Conservation (phyloP, 176 grass and related monocot species). For the Musa itinerans region DNA sequence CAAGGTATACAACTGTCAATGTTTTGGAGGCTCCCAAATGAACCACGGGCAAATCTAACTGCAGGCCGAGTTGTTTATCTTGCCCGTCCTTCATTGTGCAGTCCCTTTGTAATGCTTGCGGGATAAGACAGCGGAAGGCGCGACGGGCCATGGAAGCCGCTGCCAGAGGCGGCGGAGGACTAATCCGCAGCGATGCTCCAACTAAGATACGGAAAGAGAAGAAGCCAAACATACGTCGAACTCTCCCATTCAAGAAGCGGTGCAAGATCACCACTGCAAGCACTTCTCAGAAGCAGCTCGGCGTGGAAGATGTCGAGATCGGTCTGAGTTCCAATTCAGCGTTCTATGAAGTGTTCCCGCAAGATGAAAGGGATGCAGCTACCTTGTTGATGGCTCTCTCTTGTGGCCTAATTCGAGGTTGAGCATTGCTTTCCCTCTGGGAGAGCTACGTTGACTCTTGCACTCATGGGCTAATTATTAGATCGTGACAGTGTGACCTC, state of each 20-base stretch:
- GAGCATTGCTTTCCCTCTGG: not conserved
- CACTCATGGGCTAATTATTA: too few relatives aligned
- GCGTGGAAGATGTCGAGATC: not conserved
- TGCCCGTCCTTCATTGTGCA: not conserved
- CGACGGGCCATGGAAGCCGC: conserved; percentile 21
- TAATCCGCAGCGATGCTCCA: conserved; percentile 4
- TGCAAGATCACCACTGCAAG: too few relatives aligned
- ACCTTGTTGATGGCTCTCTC: conserved; percentile 31
- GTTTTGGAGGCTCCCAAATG: not conserved
- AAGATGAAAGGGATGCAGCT: conserved; percentile 29
- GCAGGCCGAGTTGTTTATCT: not conserved
- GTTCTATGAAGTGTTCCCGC: conserved; percentile 9
- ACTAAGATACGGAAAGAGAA: conserved; percentile 1
- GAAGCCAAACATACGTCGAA: not conserved
- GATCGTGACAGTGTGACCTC: too few relatives aligned
- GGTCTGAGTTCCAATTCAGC: too few relatives aligned
- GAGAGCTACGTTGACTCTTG: too few relatives aligned
- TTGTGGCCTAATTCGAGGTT: conserved; percentile 23
- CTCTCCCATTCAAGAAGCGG: conserved; percentile 25
- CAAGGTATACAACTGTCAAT: conserved; percentile 8
- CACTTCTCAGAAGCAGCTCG: not conserved
- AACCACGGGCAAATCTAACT: not conserved
- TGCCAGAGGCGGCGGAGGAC: not conserved
- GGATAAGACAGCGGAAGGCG: conserved; percentile 37
- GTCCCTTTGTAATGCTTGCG: conserved; percentile 41